Percentiles rank a stretch among this genome's conserved stretches.
Evolutionary conservation across 345 rosid species (phyloP).

Genomic region (Lumnitzera racemosa): DNA sequence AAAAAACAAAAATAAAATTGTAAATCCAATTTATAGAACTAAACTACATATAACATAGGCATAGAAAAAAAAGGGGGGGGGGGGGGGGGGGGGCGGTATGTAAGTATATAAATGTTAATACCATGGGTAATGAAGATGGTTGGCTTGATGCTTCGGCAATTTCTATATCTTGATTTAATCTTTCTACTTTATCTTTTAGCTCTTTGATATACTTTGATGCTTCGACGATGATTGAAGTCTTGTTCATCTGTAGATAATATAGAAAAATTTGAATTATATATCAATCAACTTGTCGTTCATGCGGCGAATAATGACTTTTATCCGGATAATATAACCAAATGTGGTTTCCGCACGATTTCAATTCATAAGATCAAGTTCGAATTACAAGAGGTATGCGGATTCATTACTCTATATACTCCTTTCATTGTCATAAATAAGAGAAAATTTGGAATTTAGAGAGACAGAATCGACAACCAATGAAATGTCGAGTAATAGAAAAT

Average conservation of each 20-base stretch:
- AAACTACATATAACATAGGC: background rate
- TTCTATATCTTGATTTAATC: slow-evolving; percentile 44
- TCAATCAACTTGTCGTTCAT: slow-evolving; percentile 1
- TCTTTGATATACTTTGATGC: slow-evolving; percentile 80
- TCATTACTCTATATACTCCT: too few relatives aligned
- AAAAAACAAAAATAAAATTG: background rate
- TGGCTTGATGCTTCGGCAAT: slow-evolving; percentile 28
- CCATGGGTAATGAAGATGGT: slow-evolving; percentile 32
- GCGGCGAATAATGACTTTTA: background rate
- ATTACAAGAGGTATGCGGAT: too few relatives aligned
- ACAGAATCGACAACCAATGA: too few relatives aligned
- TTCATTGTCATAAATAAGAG: too few relatives aligned
- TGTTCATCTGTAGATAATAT: slow-evolving; percentile 35
- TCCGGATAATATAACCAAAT: too few relatives aligned
- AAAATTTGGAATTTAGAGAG: too few relatives aligned
- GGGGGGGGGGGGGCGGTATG: background rate
- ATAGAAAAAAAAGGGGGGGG: background rate
- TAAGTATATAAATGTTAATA: slow-evolving; percentile 5
- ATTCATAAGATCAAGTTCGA: too few relatives aligned
- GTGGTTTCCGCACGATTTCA: too few relatives aligned
- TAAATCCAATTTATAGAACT: background rate
- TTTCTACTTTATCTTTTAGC: slow-evolving; percentile 67
- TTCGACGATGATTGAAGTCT: slow-evolving; percentile 60
- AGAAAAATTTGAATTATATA: background rate
- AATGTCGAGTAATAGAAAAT: too few relatives aligned